These are phyloP conservation scores for Trichothecium sympodiale DNA, from an alignment of 2,329 filamentous ascomycete species.

Conservation along the genomic window DNA sequence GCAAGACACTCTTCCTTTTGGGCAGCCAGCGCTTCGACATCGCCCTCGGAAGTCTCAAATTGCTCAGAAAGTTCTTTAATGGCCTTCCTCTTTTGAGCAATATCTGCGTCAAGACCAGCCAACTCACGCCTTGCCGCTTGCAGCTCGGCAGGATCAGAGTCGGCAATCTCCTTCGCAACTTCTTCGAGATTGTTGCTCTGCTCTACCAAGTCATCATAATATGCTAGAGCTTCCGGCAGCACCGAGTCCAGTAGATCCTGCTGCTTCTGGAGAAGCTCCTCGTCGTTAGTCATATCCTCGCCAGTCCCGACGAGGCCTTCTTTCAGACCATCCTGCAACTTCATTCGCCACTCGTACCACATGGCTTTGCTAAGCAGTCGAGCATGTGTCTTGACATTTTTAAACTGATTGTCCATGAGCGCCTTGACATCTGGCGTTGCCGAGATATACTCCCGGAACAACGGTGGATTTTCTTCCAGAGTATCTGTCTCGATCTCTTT, in stretches of 20 bases:
- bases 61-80: slow-evolving; percentile 58
- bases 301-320: slow-evolving; percentile 67
- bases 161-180: slow-evolving; percentile 63
- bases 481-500: slow-evolving; percentile 85
- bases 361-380: slow-evolving; percentile 85
- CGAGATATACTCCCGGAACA: slow-evolving; percentile 85
- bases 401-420: slow-evolving; percentile 93
- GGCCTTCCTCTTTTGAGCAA: slow-evolving; percentile 57
- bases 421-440: slow-evolving; percentile 73
- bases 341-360: slow-evolving; percentile 98
- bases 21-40: slow-evolving; percentile 50
- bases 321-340: slow-evolving; percentile 69
- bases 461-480: slow-evolving; percentile 75
- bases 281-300: slow-evolving; percentile 67
- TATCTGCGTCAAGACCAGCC: slow-evolving; percentile 50
- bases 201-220: slow-evolving; percentile 47
- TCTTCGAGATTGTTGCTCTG: slow-evolving; percentile 60
- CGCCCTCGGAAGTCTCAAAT: slow-evolving; percentile 53
- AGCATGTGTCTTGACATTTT: slow-evolving; percentile 91
- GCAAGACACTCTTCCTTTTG: slow-evolving; percentile 58
- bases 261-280: slow-evolving; percentile 53
- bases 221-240: slow-evolving; percentile 53
- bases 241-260: slow-evolving; percentile 56
- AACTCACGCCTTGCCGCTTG: slow-evolving; percentile 61
- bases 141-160: slow-evolving; percentile 72